These are phyloP conservation scores for Aristolochia californica DNA, from an alignment of 164 flowering plant species.

Conservation along the genomic window DNA sequence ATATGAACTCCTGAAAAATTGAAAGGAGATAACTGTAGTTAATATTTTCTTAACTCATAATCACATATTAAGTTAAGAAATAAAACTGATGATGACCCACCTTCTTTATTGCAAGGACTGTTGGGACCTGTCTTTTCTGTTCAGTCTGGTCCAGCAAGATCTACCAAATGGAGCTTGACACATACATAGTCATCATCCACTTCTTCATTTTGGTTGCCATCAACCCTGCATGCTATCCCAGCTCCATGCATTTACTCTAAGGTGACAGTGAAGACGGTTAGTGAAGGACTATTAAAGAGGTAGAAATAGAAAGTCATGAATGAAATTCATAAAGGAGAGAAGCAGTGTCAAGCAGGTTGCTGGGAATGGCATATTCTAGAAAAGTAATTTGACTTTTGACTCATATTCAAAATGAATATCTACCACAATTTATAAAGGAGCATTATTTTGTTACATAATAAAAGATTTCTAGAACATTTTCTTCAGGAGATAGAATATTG, in stretches of 20 bases:
- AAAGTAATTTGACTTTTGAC: no score
- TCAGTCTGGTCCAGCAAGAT: constrained; percentile 98
- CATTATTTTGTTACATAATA: background rate
- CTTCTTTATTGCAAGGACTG: constrained; percentile 95
- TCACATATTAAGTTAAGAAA: background rate
- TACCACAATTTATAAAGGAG: background rate
- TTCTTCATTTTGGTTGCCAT: constrained; percentile 34
- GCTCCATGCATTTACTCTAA: constrained; percentile 78
- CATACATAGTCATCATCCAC: constrained; percentile 77
- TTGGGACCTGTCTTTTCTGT: constrained; percentile 97
- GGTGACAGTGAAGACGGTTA: constrained; percentile 97
- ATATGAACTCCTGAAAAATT: constrained; percentile 74
- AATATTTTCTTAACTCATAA: background rate
- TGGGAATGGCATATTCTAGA: no score
- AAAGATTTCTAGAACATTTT: no score
- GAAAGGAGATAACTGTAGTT: background rate
- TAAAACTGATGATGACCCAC: constrained; percentile 18
- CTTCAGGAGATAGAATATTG: no score
- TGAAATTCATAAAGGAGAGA: background rate
- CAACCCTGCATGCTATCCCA: constrained; percentile 25
- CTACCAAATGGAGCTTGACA: constrained; percentile 93
- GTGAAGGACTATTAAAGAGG: constrained; percentile 64
- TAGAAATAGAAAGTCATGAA: constrained; percentile 3
- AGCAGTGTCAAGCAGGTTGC: background rate
- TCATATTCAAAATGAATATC: background rate